Percentiles rank a stretch among this genome's conserved stretches.
phyloP scores from a whole-genome alignment of 352 stramenopile species.

The Phytophthora cactorum region DNA sequence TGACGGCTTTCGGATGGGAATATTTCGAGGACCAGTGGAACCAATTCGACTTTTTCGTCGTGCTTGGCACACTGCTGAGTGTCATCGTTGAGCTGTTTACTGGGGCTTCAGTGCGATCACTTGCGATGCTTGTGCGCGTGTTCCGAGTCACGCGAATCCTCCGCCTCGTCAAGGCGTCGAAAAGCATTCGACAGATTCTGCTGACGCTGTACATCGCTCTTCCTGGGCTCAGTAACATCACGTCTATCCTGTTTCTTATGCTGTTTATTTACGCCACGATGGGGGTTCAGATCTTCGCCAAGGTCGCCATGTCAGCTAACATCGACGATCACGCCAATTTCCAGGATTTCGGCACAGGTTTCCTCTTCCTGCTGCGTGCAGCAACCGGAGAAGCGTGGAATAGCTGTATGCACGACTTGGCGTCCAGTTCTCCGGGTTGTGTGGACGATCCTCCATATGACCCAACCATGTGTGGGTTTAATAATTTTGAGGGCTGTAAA shows the following conservation, averaged over 20 bases:
- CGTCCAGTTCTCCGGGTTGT: slow-evolving; percentile 44
- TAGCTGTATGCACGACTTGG: slow-evolving; percentile 92
- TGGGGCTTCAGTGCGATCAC: slow-evolving; percentile 62
- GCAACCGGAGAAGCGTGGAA: slow-evolving; percentile 95
- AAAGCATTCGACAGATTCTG: slow-evolving; percentile 89
- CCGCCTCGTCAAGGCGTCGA: slow-evolving; percentile 84
- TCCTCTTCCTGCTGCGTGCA: slow-evolving; percentile 91
- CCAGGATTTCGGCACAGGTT: slow-evolving; percentile 89
- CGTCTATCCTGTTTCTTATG: slow-evolving; percentile 91
- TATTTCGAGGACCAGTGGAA: slow-evolving; percentile 93
- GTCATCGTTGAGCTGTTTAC: slow-evolving; percentile 67
- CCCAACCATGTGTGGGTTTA: slow-evolving; percentile 75
- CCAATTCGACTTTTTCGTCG: slow-evolving; percentile 89
- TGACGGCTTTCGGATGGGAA: slow-evolving; percentile 70
- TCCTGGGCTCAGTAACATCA: slow-evolving; percentile 91
- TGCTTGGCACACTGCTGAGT: slow-evolving; percentile 67
- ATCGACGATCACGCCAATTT: slow-evolving; percentile 93
- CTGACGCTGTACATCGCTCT: slow-evolving; percentile 92
- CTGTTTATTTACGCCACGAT: slow-evolving; percentile 95
- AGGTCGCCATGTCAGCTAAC: slow-evolving; percentile 70
- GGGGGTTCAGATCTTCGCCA: slow-evolving; percentile 93
- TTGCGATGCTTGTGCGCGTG: slow-evolving; percentile 90
- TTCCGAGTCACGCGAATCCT: slow-evolving; percentile 91
- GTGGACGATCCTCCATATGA: slow-evolving; percentile 66
- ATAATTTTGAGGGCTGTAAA: slow-evolving; percentile 63